Base-by-base conservation (phyloP, 331 rosid genomes). In the Quercus phellos region DNA sequence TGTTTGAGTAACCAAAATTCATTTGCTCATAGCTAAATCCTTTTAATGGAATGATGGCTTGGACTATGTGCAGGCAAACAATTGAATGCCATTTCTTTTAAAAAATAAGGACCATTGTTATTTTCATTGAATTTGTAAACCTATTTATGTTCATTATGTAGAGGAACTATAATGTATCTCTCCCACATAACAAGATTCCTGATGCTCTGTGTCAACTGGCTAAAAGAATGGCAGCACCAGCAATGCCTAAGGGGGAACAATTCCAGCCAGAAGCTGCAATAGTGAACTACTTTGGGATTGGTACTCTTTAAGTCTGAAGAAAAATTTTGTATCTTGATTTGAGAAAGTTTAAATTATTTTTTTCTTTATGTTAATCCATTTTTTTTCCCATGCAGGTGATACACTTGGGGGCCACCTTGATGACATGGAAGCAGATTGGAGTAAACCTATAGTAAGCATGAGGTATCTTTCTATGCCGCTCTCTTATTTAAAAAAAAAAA, bases 391-490 rank as follows among this genome's bases (percentile, higher is more conserved):
- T 83, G 54, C 55, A 91, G 92, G 98, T 19, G 99, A 94, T 87
- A 81, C 89, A 22, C 90, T 94, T 29, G 98, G 99, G 26, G 99
- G 97, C 70, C 97, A 94, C 86, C 96, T 94, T 78, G 97, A 94
- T 85, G 99, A 94, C 86, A 94, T 92, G 96, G 99, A 92, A 88
- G 91, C 84, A 24, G 98, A 94, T 82, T 94, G 98, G 98, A 90
- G 93, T 80, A 86, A 81, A 80, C 98, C 97, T 63, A 90, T 90
- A 63, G 92, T 94, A 34, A 94, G 98, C 88, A 76, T 94, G 88
- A 94, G 98, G 96, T 94, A 85, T 68, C 58, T 46, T 42, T 68
- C 73, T 17, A 32, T 66, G 10, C 14, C 70, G 32, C 16, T 4
- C 17, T 14, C 30, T 61, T 38, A 38, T 38, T 38, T 2, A 7